phyloP scores from a whole-genome alignment of 192 early-diverging fungal genomes.

The Gonapodya prolifera region DNA sequence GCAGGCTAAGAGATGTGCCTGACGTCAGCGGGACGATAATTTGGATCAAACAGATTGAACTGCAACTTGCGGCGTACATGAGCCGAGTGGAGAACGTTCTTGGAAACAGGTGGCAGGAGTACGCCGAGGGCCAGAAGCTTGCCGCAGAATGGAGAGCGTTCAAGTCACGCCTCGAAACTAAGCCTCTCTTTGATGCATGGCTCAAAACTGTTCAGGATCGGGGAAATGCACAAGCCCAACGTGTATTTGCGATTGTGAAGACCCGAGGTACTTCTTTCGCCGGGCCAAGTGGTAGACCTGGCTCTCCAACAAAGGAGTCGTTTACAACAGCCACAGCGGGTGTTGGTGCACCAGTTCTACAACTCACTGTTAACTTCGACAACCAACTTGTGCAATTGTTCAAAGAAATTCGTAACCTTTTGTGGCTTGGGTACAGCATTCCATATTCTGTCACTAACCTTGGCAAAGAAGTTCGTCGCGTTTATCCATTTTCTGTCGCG shows the following conservation, averaged over 20 bases:
- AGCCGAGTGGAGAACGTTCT: conserved; percentile 94
- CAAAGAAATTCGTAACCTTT: conserved; percentile 95
- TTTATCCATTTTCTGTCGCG: conserved; percentile 96
- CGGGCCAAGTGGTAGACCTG: background rate
- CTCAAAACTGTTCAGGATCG: conserved; percentile 64
- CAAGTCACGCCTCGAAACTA: conserved; percentile 86
- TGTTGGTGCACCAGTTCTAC: conserved; percentile 21
- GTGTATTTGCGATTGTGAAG: conserved; percentile 77
- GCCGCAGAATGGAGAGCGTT: conserved; percentile 78
- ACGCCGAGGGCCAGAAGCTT: conserved; percentile 92
- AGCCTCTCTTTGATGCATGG: conserved; percentile 86
- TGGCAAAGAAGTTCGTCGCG: conserved; percentile 89
- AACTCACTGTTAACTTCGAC: conserved; percentile 90
- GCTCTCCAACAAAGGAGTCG: background rate
- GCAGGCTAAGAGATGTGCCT: conserved; percentile 82
- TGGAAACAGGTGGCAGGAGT: conserved; percentile 92
- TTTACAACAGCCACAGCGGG: background rate
- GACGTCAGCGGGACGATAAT: conserved; percentile 87
- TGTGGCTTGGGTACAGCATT: conserved; percentile 91
- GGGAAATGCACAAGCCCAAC: conserved; percentile 72
- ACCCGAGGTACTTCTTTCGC: conserved; percentile 30
- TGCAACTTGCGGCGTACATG: conserved; percentile 92
- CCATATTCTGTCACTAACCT: conserved; percentile 80
- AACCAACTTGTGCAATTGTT: conserved; percentile 87
- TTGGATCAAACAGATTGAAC: conserved; percentile 96